Evolutionary conservation across 495 filamentous ascomycete species (phyloP).

Genomic region (Daldinia concentrica): DNA sequence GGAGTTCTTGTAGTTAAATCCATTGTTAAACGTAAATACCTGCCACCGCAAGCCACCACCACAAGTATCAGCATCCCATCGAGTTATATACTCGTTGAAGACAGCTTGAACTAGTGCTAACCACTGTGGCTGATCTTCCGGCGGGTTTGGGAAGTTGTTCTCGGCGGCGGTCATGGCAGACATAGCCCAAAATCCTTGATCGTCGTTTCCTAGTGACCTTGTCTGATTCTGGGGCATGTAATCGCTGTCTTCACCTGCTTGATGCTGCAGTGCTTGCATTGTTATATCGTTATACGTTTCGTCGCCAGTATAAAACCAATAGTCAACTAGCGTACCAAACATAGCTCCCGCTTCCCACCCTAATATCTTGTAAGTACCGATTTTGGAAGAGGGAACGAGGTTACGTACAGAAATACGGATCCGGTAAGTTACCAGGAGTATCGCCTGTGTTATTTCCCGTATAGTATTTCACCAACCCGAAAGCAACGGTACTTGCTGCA

Average conservation of each 20-base stretch:
- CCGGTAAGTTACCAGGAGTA: constrained; percentile 74
- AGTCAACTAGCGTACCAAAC: constrained; percentile 81
- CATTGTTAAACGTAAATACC: constrained; percentile 80
- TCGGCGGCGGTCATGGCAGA: constrained; percentile 84
- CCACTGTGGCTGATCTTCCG: constrained; percentile 73
- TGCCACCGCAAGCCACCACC: constrained; percentile 87
- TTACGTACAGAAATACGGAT: constrained; percentile 73
- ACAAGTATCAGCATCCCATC: constrained; percentile 77
- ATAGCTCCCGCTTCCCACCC: constrained; percentile 83
- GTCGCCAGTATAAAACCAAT: constrained; percentile 85
- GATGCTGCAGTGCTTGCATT: constrained; percentile 72
- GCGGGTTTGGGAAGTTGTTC: constrained; percentile 74
- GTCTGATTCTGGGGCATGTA: constrained; percentile 88
- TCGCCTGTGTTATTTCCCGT: constrained; percentile 76
- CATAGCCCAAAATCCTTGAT: constrained; percentile 89
- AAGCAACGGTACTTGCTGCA: constrained; percentile 57
- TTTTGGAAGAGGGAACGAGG: neutral
- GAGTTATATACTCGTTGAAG: constrained; percentile 71
- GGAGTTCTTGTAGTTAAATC: constrained; percentile 83
- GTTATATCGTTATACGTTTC: constrained; percentile 74
- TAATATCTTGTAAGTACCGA: constrained; percentile 32
- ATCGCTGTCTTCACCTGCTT: constrained; percentile 71
- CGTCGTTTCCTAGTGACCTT: constrained; percentile 80
- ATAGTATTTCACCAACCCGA: constrained; percentile 65
- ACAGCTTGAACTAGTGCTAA: constrained; percentile 81